Evolutionary conservation across 371 early-diverging fungal genomes (phyloP).

Genomic region (Mucor circinelloides): DNA sequence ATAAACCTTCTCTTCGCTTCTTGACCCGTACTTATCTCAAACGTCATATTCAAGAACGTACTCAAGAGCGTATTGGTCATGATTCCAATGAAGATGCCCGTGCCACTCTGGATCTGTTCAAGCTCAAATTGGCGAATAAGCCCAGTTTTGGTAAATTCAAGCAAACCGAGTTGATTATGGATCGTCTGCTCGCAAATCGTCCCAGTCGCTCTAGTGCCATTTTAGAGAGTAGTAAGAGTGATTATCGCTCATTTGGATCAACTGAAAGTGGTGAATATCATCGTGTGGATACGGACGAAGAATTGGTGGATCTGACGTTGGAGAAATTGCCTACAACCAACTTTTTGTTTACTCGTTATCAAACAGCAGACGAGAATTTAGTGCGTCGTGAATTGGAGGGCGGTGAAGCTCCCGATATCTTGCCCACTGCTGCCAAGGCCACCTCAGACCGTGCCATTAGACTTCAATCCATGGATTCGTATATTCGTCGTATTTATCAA

Average conservation of each 20-base stretch:
- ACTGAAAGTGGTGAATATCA: slow-evolving; percentile 26
- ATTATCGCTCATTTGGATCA: slow-evolving; percentile 20
- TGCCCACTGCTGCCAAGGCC: slow-evolving; percentile 13
- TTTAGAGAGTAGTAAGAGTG: slow-evolving; percentile 36
- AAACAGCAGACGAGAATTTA: slow-evolving; percentile 6
- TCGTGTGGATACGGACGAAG: slow-evolving; percentile 32
- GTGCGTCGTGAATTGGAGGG: background rate
- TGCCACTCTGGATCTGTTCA: slow-evolving; percentile 72
- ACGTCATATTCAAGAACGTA: slow-evolving; percentile 60
- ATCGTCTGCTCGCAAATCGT: slow-evolving; percentile 46
- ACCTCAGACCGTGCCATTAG: slow-evolving; percentile 1
- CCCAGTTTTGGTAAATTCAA: slow-evolving; percentile 53
- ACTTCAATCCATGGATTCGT: slow-evolving; percentile 36
- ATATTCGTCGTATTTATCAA: slow-evolving; percentile 42
- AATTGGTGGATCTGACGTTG: slow-evolving; percentile 26
- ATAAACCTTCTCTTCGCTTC: slow-evolving; percentile 55
- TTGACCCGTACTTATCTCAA: slow-evolving; percentile 62
- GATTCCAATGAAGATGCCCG: slow-evolving; percentile 80
- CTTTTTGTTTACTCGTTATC: slow-evolving; percentile 35
- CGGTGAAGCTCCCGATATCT: background rate
- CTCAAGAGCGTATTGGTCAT: slow-evolving; percentile 60
- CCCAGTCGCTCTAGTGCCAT: slow-evolving; percentile 45
- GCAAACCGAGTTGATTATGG: slow-evolving; percentile 53
- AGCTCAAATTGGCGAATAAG: slow-evolving; percentile 57
- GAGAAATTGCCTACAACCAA: slow-evolving; percentile 26